Base-by-base conservation (phyloP, 805 yeast genomes). In the Pichia kluyveri region DNA sequence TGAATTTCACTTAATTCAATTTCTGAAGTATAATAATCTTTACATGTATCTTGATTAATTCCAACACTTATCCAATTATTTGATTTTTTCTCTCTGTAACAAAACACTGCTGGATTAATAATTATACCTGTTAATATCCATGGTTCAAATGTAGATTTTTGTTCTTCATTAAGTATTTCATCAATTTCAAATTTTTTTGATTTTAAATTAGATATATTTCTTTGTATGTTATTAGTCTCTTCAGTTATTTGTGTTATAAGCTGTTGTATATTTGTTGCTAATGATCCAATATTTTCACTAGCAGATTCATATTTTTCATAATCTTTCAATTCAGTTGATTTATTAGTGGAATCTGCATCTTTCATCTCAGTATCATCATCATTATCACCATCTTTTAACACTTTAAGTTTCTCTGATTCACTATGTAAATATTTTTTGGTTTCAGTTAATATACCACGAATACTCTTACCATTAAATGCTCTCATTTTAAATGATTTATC, bases 111-210 rank as follows among this genome's bases (percentile, higher is more conserved):
- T 10, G 64, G 62, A 38, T 57, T 60, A 11, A 70, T 40, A 3
- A 71, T 58, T 4, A 68, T 63, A 26, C 75, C 75, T 12, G 60
- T 58, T 4, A 72, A 52, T 8, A 69, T 45, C 60, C 69, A 70
- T 5, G 73, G 72, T 28, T 70, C 73, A 12, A 62, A 41, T 14
- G 51, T 43, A 1, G 39, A 44, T 12, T 57, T 59, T 15, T 48
- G 40, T 37, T 46, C 44, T 4, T 54, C 53, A 3, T 55, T 52
- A 32, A 69, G 39, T 6, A 68, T 42, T 8, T 39, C 45, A 7
- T 63, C 56, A 15, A 67, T 56, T 45, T 68, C 61, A 36, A 47
- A 54, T 11, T 45, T 48, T n/a, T 38, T 42, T 1, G 65, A 42
- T 40, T 61, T 55, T 18, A 65, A 53, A 1, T 45, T 32, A 0